A percentile compares a stretch with the other conserved stretches of the same genome.
phyloP scores from a whole-genome alignment of 2,329 filamentous ascomycete species.

The Cercospora sp. region DNA sequence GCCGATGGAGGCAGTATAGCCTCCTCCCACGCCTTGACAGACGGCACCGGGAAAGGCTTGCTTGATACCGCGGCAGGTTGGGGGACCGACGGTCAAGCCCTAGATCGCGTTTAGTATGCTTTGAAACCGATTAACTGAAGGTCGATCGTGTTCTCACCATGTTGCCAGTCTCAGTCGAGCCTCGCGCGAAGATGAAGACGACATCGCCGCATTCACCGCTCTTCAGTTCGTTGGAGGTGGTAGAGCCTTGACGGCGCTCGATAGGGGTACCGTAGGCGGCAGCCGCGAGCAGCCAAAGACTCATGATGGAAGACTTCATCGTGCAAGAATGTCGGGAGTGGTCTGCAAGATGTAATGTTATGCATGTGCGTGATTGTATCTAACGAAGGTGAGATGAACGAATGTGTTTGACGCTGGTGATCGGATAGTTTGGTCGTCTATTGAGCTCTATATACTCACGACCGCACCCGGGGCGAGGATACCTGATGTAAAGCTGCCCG shows the following conservation, averaged over 20 bases:
- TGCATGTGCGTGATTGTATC: not conserved
- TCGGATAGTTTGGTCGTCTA: not conserved
- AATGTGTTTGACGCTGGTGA: conserved; percentile 3
- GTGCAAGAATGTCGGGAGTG: not conserved
- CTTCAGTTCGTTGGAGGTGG: conserved; percentile 28
- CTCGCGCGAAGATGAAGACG: conserved; percentile 60
- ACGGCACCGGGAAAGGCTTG: conserved; percentile 23
- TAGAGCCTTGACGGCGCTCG: conserved; percentile 18
- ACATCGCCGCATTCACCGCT: conserved; percentile 46
- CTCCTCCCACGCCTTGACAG: conserved; percentile 35
- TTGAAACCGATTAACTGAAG: not conserved
- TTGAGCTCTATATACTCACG: not conserved
- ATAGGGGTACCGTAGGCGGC: conserved; percentile 11
- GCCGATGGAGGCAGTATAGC: conserved; percentile 26
- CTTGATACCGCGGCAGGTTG: conserved; percentile 33
- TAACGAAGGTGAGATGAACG: conserved; percentile 6
- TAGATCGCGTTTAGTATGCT: conserved; percentile 1
- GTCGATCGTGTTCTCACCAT: conserved; percentile 40
- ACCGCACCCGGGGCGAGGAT: not conserved
- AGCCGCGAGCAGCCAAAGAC: conserved; percentile 21
- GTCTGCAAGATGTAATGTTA: not conserved
- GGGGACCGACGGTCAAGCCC: conserved; percentile 31
- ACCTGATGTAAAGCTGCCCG: not conserved
- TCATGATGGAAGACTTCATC: conserved; percentile 15
- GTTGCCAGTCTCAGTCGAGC: conserved; percentile 56